phyloP scores from a whole-genome alignment of 208 protist genomes.

The Leishmania aethiopica region DNA sequence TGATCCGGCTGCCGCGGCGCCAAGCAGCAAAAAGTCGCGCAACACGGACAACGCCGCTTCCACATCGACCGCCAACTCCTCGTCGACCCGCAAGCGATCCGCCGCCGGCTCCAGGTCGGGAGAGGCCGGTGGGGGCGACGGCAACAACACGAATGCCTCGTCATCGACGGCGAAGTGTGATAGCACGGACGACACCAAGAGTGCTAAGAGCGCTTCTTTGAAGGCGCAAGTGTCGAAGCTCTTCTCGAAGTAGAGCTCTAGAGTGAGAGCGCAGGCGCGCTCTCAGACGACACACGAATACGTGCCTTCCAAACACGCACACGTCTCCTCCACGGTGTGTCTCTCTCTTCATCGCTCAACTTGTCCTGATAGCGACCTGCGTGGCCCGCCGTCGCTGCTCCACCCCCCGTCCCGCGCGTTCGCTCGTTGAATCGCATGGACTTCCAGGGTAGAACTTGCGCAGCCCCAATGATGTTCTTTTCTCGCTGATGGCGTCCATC shows the following conservation, averaged over 20 bases:
- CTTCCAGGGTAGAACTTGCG: background rate
- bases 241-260: background rate
- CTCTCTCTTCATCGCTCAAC: background rate
- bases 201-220: background rate
- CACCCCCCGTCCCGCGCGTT: background rate
- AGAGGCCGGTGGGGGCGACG: background rate
- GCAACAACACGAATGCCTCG: background rate
- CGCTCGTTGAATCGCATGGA: background rate
- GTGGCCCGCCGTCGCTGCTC: background rate
- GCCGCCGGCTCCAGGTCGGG: background rate
- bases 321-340: background rate
- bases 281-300: background rate
- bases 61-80: background rate
- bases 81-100: background rate
- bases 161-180: background rate
- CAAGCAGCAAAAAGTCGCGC: background rate
- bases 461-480: background rate
- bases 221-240: background rate
- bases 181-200: background rate
- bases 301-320: background rate
- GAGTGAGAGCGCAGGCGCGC: background rate
- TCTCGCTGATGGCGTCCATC: background rate
- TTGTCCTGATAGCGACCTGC: background rate
- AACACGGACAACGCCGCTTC: background rate
- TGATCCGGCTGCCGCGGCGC: background rate